Percentiles rank a stretch among this genome's conserved stretches.
Evolutionary conservation across 768 basidiomycete genomes (phyloP).

Genomic region (Udeniomyces megalosporus): DNA sequence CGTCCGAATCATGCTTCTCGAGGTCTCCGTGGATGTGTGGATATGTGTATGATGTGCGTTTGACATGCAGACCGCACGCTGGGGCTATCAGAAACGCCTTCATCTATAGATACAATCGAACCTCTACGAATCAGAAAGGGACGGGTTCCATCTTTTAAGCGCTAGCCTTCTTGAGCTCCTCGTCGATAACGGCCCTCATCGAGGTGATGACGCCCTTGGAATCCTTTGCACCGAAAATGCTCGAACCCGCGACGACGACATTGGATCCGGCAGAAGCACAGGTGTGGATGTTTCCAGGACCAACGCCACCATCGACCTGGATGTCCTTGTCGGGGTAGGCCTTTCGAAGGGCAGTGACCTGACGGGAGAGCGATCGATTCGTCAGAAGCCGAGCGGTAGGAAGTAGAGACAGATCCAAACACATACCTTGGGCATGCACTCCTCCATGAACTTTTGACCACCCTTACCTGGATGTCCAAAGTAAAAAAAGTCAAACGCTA

Average conservation of each 20-base stretch:
- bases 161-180: slow-evolving; percentile 27
- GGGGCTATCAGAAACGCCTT: no score
- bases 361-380: background rate
- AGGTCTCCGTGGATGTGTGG: no score
- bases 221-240: slow-evolving; percentile 68
- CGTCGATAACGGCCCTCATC: slow-evolving; percentile 53
- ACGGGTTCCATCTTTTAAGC: no score
- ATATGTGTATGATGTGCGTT: no score
- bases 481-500: background rate
- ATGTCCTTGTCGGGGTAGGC: slow-evolving; percentile 91
- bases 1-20: no score
- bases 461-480: slow-evolving; percentile 47
- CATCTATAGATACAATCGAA: no score
- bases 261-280: slow-evolving; percentile 93
- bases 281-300: slow-evolving; percentile 65
- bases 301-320: slow-evolving; percentile 96
- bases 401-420: background rate
- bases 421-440: slow-evolving; percentile 60
- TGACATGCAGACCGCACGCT: no score
- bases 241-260: slow-evolving; percentile 94
- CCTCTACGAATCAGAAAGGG: no score
- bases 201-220: slow-evolving; percentile 60
- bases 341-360: slow-evolving; percentile 66
- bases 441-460: slow-evolving; percentile 88
- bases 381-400: background rate